phyloP scores from a whole-genome alignment of 2,329 filamentous ascomycete species.

The Geosmithia morbida region DNA sequence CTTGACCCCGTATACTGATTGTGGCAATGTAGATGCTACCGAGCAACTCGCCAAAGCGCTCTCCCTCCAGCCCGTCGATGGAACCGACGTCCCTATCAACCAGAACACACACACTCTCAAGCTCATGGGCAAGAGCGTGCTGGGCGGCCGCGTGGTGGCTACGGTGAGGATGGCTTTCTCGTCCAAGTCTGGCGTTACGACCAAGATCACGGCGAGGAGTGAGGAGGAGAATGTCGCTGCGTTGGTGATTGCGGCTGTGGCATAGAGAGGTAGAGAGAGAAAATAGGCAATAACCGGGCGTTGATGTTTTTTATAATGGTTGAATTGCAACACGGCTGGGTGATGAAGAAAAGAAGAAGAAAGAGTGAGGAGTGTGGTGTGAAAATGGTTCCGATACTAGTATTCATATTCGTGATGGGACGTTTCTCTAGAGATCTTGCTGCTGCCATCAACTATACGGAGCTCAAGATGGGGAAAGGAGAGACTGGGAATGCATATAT shows the following conservation, averaged over 20 bases:
- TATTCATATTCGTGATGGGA: not conserved
- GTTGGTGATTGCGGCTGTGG: constrained; percentile 71
- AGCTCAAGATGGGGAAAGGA: no score
- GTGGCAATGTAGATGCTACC: constrained; percentile 68
- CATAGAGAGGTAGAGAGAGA: constrained; percentile 30
- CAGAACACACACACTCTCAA: constrained; percentile 89
- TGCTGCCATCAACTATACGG: not conserved
- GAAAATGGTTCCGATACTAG: not conserved
- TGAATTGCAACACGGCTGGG: not conserved
- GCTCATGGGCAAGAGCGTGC: constrained; percentile 88
- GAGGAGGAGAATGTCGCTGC: constrained; percentile 87
- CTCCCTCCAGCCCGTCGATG: constrained; percentile 85
- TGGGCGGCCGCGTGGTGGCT: constrained; percentile 76
- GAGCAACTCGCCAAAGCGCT: constrained; percentile 78
- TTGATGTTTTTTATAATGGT: constrained; percentile 1
- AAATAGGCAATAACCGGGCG: constrained; percentile 1
- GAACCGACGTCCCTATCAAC: constrained; percentile 79
- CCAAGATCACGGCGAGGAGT: constrained; percentile 82
- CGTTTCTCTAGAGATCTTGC: no score
- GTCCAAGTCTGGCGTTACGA: constrained; percentile 83
- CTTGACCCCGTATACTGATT: not conserved
- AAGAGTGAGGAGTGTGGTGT: no score
- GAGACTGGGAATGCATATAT: no score
- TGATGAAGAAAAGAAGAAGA: not conserved
- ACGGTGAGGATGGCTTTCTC: constrained; percentile 88